These are phyloP conservation scores for Penicillium verhagenii DNA, from an alignment of 495 filamentous ascomycete species.

Conservation along the genomic window DNA sequence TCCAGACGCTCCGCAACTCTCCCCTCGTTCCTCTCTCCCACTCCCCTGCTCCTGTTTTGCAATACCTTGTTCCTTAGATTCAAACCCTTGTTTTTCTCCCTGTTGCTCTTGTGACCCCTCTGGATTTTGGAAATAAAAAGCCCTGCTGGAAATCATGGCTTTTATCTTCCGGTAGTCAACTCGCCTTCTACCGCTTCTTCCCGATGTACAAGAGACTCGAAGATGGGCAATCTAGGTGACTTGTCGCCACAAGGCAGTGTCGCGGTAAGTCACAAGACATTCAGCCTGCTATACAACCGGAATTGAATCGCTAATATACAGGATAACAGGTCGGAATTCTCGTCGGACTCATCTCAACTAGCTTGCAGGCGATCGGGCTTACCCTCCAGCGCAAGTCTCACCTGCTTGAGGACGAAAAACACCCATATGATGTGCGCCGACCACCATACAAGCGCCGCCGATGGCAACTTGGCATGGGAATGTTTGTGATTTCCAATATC, in stretches of 20 bases:
- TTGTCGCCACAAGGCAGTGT: constrained; percentile 85
- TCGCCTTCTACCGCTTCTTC: constrained; percentile 11
- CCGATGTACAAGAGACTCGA: constrained; percentile 31
- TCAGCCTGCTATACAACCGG: background rate
- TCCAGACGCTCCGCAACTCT: constrained; percentile 17
- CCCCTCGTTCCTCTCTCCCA: constrained; percentile 3
- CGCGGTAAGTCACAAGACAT: constrained; percentile 56
- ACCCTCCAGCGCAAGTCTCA: constrained; percentile 99
- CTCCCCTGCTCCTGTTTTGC: background rate
- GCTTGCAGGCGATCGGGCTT: constrained; percentile 89
- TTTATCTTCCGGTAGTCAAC: constrained; percentile 20
- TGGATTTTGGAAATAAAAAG: background rate
- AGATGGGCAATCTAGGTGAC: constrained; percentile 75
- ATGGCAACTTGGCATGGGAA: constrained; percentile 97
- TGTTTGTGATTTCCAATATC: constrained; percentile 94
- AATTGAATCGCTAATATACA: constrained; percentile 12
- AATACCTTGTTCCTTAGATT: background rate
- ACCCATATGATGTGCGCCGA: constrained; percentile 70
- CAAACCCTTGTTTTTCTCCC: constrained; percentile 9
- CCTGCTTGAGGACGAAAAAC: constrained; percentile 93
- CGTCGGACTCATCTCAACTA: constrained; percentile 89
- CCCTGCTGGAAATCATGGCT: constrained; percentile 23
- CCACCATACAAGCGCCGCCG: constrained; percentile 87
- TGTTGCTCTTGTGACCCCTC: constrained; percentile 9
- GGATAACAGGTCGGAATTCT: constrained; percentile 75